Conservation (phyloP, 495 filamentous ascomycete genomes). For the Clohesyomyces aquaticus region DNA sequence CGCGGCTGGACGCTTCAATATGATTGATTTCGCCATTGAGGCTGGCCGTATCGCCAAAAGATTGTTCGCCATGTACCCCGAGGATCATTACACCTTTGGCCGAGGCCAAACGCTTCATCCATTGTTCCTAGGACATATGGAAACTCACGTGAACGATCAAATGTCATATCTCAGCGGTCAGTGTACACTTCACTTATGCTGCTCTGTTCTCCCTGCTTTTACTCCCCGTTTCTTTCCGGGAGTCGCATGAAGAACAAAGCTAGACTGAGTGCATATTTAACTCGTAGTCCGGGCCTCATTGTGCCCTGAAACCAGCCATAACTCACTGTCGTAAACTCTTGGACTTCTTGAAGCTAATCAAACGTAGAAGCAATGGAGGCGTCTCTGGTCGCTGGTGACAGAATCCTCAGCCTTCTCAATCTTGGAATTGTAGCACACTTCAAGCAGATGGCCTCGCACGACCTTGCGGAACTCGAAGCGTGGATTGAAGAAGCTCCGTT, state of each 20-base stretch:
- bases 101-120: constrained; percentile 72
- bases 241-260: too few relatives aligned
- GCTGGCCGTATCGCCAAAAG: constrained; percentile 67
- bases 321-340: too few relatives aligned
- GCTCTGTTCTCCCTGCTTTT: background rate
- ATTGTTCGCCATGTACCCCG: constrained; percentile 67
- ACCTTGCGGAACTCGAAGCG: constrained; percentile 73
- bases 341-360: background rate
- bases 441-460: constrained; percentile 73
- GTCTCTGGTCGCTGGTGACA: constrained; percentile 72
- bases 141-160: constrained; percentile 62
- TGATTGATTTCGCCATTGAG: constrained; percentile 67
- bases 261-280: too few relatives aligned
- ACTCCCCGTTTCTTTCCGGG: too few relatives aligned
- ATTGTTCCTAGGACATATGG: constrained; percentile 74
- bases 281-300: too few relatives aligned
- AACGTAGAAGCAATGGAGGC: constrained; percentile 62
- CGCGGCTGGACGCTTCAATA: constrained; percentile 70
- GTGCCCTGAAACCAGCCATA: too few relatives aligned
- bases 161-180: constrained; percentile 63
- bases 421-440: constrained; percentile 72
- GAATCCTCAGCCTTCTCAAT: constrained; percentile 73
- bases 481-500: constrained; percentile 74
- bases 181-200: background rate
- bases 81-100: constrained; percentile 67